phyloP scores from a whole-genome alignment of 768 basidiomycete genomes.

The Mycena venus region DNA sequence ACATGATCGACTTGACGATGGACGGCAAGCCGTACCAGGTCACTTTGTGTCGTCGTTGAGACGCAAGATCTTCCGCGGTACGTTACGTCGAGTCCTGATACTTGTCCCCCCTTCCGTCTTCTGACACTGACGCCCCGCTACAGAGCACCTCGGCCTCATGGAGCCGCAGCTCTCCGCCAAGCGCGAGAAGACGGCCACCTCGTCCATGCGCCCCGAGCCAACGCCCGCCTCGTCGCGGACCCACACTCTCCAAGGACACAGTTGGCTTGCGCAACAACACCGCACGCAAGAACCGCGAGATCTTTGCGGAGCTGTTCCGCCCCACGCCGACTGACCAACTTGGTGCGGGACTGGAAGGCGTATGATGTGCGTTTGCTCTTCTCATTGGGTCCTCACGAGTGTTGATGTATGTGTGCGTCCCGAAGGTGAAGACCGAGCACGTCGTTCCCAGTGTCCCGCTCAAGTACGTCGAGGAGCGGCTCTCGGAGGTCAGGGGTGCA shows the following conservation, averaged over 20 bases:
- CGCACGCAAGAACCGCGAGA: slow-evolving; percentile 83
- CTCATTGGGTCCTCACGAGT: too few species aligned
- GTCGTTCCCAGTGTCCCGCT: slow-evolving; percentile 79
- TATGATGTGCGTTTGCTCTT: slow-evolving; percentile 72
- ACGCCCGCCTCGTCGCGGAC: slow-evolving; percentile 77
- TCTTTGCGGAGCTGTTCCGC: slow-evolving; percentile 89
- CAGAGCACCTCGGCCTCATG: slow-evolving; percentile 92
- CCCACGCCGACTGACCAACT: slow-evolving; percentile 90
- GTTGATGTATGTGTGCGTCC: too few species aligned
- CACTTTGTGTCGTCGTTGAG: slow-evolving; percentile 90
- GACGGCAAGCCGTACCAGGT: slow-evolving; percentile 81
- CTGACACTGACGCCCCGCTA: not conserved
- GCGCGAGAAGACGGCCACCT: slow-evolving; percentile 52
- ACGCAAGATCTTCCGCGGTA: slow-evolving; percentile 86
- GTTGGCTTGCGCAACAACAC: slow-evolving; percentile 74
- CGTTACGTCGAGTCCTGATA: slow-evolving; percentile 33
- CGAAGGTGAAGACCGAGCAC: slow-evolving; percentile 85
- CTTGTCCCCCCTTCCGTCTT: not conserved
- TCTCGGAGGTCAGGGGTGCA: slow-evolving; percentile 76
- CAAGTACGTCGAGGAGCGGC: slow-evolving; percentile 79
- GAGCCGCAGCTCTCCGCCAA: slow-evolving; percentile 71
- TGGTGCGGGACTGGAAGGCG: slow-evolving; percentile 81
- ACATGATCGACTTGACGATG: slow-evolving; percentile 83
- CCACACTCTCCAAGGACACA: slow-evolving; percentile 78
- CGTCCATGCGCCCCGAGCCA: slow-evolving; percentile 89